Evolutionary conservation across 2,329 filamentous ascomycete genomes (phyloP).

Genomic region (Apiospora malaysiana): DNA sequence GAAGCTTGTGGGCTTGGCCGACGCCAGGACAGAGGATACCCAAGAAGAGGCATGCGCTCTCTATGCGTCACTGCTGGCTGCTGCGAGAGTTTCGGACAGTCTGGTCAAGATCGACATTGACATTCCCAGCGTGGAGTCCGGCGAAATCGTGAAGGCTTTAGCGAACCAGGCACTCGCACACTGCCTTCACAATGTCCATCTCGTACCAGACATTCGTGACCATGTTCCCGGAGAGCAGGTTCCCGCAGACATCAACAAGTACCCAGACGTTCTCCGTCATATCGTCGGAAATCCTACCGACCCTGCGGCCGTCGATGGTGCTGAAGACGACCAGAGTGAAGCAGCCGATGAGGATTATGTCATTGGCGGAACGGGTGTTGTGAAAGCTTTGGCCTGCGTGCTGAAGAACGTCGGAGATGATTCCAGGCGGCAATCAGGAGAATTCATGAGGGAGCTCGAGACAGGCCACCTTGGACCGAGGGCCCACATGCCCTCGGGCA

Average conservation of each 20-base stretch:
- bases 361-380: conserved; percentile 92
- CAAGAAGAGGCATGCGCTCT: conserved; percentile 95
- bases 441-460: conserved; percentile 59
- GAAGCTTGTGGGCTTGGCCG: conserved; percentile 71
- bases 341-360: conserved; percentile 94
- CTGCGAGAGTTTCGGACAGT: conserved; percentile 80
- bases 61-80: conserved; percentile 89
- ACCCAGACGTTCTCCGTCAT: conserved; percentile 82
- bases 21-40: conserved; percentile 75
- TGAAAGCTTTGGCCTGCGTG: conserved; percentile 91
- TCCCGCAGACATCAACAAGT: conserved; percentile 51
- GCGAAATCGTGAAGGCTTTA: conserved; percentile 88
- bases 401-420: conserved; percentile 79
- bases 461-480: conserved; percentile 54
- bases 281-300: conserved; percentile 75
- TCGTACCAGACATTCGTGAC: conserved; percentile 58
- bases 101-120: conserved; percentile 93
- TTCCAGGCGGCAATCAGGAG: conserved; percentile 58
- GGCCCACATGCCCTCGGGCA: conserved; percentile 55
- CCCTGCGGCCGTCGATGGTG: conserved; percentile 48
- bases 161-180: conserved; percentile 96
- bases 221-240: conserved; percentile 39
- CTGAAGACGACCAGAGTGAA: conserved; percentile 66
- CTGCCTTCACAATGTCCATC: conserved; percentile 89
- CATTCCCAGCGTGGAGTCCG: conserved; percentile 79